Base-by-base conservation (phyloP, 106 monocot species). In the Dendrobium chrysotoxum region DNA sequence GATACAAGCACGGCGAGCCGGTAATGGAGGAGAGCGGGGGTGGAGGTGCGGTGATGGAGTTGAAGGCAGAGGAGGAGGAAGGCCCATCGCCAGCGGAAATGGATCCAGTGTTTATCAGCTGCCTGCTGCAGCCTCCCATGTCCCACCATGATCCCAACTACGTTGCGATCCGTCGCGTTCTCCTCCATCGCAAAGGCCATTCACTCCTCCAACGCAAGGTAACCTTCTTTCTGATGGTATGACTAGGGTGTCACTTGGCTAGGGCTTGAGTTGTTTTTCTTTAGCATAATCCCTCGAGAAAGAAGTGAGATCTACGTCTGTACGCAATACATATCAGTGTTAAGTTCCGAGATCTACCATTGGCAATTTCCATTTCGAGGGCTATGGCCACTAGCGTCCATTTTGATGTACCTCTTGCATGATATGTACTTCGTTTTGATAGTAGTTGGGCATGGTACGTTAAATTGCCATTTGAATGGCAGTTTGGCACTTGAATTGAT, bases 41-140 rank as follows among this genome's bases (percentile, higher is more conserved):
- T 54, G 58, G 76, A 66, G 79, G 41, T 20, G 76, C 15, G 76
- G 20, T 58, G 78, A 18, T 46, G 35, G 83, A 35, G 75, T 53
- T 74, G 12, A 61, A 58, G 46, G 10, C 9, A 16, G 68, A 18
- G 6, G 64, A 41, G 61, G 46, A 53, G 44, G 41, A 45, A 46
- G 21, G 18, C 45, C 4, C 47, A 28, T 76, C 28, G 23, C 11
- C 26, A 2, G 67, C 35, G 57, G 78, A 38, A 13, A 35, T 35
- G 75, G 86, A 90, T 84, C 78, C 46, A 53, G 93, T 91, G 68
- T 91, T 93, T 73, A 17, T 88, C 2, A 81, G 88, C 88, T 96
- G 92, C 85, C 72, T 96, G 70, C 92, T 96, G 53, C 96, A 96
- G 83, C 96, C 93, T 41, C 87, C 84, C 35, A 80, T 78, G 81